Evolutionary conservation across 2,329 filamentous ascomycete genomes (phyloP).

Genomic region (Parastagonospora avenae): DNA sequence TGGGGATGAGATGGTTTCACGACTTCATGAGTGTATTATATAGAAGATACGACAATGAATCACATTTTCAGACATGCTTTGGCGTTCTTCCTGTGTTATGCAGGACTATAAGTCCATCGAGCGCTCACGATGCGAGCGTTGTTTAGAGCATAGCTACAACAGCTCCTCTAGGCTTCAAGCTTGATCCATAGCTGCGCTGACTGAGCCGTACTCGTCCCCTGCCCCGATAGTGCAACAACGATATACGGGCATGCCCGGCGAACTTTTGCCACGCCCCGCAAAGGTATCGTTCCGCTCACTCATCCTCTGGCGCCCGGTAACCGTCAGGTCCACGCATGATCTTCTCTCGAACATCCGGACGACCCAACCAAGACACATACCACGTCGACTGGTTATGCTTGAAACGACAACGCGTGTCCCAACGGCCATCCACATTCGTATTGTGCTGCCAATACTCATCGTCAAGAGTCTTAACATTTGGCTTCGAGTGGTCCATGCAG

Average conservation of each 20-base stretch:
- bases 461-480: constrained; percentile 12
- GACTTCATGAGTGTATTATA: constrained; percentile 1
- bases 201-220: too few relatives aligned
- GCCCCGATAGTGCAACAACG: too few relatives aligned
- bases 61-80: neutral
- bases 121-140: too few relatives aligned
- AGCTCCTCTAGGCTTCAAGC: too few relatives aligned
- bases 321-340: constrained; percentile 11
- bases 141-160: too few relatives aligned
- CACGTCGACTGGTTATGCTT: constrained; percentile 34
- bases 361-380: constrained; percentile 34
- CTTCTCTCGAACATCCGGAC: constrained; percentile 22
- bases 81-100: too few relatives aligned
- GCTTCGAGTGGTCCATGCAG: constrained; percentile 30
- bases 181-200: too few relatives aligned
- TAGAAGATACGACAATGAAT: neutral
- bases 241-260: too few relatives aligned
- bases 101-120: too few relatives aligned
- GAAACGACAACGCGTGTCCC: constrained; percentile 30
- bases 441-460: constrained; percentile 28
- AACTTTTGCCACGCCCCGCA: too few relatives aligned
- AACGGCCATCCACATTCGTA: constrained; percentile 17
- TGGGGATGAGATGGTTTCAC: neutral
- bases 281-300: too few relatives aligned
- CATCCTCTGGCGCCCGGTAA: constrained; percentile 2